Evolutionary conservation across 495 filamentous ascomycete genomes (phyloP).

Genomic region (Annulohypoxylon stygium): DNA sequence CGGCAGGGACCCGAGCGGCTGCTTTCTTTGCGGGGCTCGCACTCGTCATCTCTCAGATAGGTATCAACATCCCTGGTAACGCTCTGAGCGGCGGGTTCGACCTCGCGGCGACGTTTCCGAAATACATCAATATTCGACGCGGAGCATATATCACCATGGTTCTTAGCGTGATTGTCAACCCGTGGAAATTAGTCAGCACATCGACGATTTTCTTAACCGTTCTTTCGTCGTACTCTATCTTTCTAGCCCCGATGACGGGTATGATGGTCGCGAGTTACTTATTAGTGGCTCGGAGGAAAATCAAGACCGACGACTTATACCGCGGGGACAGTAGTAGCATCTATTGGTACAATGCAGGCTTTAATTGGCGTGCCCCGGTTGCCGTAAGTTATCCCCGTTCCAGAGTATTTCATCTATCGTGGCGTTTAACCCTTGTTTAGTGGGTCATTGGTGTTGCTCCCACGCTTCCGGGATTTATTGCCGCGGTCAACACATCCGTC

Average conservation of each 20-base stretch:
- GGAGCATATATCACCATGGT: background rate
- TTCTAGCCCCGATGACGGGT: background rate
- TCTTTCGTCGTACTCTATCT: background rate
- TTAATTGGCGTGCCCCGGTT: background rate
- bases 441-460: background rate
- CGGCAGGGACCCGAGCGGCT: background rate
- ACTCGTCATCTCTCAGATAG: background rate
- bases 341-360: background rate
- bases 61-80: background rate
- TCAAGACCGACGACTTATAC: background rate
- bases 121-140: background rate
- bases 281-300: background rate
- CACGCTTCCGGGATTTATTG: background rate
- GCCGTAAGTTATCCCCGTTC: background rate
- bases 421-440: background rate
- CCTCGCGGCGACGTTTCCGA: background rate
- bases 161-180: background rate
- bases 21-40: background rate
- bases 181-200: background rate
- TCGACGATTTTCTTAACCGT: background rate
- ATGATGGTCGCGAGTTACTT: background rate
- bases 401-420: background rate
- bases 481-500: background rate
- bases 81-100: background rate
- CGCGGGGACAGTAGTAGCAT: background rate